phyloP scores from a whole-genome alignment of 2,329 filamentous ascomycete species.

The Xylaria sp. region DNA sequence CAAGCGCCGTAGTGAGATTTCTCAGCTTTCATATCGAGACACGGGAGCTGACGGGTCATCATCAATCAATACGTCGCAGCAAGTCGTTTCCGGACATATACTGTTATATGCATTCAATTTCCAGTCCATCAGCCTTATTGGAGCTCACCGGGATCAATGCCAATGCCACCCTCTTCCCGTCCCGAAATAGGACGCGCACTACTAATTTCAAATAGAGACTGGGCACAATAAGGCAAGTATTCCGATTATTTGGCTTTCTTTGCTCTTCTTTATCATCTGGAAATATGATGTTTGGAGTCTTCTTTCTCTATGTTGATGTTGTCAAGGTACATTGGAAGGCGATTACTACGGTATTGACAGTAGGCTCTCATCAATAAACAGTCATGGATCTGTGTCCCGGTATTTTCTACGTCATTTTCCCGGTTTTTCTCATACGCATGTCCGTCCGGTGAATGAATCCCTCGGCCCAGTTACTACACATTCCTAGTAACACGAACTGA shows the following conservation, averaged over 20 bases:
- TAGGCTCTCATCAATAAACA: not conserved
- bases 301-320: not conserved
- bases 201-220: not conserved
- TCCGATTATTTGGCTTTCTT: not conserved
- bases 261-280: not conserved
- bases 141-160: not conserved
- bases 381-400: slow-evolving; percentile 1
- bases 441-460: not conserved
- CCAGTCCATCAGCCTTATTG: slow-evolving; percentile 15
- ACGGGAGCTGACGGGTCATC: slow-evolving; percentile 22
- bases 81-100: not conserved
- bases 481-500: not conserved
- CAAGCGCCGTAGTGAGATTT: slow-evolving; percentile 16
- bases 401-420: slow-evolving; percentile 15
- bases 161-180: slow-evolving; percentile 1
- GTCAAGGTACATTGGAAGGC: not conserved
- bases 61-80: not conserved
- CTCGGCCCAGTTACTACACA: not conserved
- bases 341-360: slow-evolving; percentile 20
- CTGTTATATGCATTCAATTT: slow-evolving; percentile 10
- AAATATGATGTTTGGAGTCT: not conserved
- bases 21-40: slow-evolving; percentile 26
- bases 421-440: not conserved
- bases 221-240: not conserved
- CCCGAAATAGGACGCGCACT: not conserved